phyloP scores from a whole-genome alignment of 2,329 filamentous ascomycete species.

The Elsinoe australis region DNA sequence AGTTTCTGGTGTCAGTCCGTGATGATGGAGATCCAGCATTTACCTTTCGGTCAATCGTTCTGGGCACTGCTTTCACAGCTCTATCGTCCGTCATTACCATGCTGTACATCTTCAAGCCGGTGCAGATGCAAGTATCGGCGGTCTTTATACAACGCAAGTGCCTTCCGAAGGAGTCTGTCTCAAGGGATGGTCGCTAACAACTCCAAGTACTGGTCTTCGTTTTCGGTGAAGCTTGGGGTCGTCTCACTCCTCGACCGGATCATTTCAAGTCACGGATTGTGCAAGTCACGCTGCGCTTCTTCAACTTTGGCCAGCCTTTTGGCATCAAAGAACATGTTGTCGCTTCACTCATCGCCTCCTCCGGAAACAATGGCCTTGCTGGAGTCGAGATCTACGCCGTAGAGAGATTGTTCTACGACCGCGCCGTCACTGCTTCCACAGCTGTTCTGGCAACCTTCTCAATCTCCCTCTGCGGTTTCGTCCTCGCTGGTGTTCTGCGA shows the following conservation, averaged over 20 bases:
- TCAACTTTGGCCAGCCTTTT: constrained; percentile 46
- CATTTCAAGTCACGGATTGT: constrained; percentile 39
- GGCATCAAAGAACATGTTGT: constrained; percentile 48
- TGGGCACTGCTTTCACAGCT: constrained; percentile 43
- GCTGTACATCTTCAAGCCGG: constrained; percentile 18
- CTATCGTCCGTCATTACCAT: constrained; percentile 49
- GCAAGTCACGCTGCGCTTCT: constrained; percentile 37
- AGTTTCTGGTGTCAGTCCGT: constrained; percentile 26
- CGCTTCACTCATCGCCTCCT: constrained; percentile 22
- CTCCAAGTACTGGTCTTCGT: constrained; percentile 42
- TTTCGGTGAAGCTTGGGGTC: constrained; percentile 43
- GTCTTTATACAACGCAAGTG: constrained; percentile 15
- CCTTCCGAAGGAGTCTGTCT: neutral
- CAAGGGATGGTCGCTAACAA: neutral
- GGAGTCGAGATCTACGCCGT: constrained; percentile 28
- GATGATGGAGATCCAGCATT: constrained; percentile 48
- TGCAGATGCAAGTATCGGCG: constrained; percentile 14
- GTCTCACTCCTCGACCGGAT: constrained; percentile 47
- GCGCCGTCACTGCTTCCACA: constrained; percentile 40
- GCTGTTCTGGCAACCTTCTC: constrained; percentile 46
- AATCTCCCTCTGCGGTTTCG: constrained; percentile 50
- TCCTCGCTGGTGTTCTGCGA: constrained; percentile 46
- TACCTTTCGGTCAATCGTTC: constrained; percentile 47
- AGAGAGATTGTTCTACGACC: constrained; percentile 47
- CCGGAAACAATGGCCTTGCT: constrained; percentile 36